Base-by-base conservation (phyloP, 768 basidiomycete species). In the Lactarius trivialis region DNA sequence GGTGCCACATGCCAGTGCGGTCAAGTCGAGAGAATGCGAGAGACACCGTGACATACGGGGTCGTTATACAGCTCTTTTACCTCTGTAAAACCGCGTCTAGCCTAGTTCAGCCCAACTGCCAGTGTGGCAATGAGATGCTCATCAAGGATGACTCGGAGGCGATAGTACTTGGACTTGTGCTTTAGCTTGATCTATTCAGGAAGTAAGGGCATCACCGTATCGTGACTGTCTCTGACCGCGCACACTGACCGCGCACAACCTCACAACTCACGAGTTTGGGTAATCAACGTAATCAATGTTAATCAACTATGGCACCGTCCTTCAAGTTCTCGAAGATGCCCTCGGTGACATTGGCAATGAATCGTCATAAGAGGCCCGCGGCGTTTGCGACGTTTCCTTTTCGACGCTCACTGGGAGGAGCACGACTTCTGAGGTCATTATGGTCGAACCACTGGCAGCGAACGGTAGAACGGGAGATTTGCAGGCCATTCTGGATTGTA, bases 381-480 rank as follows among this genome's bases (percentile, higher is more conserved):
- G 59, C 90, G 86, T 76, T 93, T 91, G 75, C 88, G 88, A 65
- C 89, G 78, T n/a, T 68, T 98, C 96, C 78, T 91, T 95, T 68
- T 91, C 91, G 3, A 96, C 81, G 60, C 78, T 78, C 64, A n/a
- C n/a, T n/a, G n/a, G n/a, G n/a, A 91, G 79, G 58, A 99, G 78
- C 8, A 94, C 89, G 81, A 67, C 88, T 91, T 69, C 85, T 85
- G 72, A 94, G 79, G 71, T 98, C 94, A 68, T 96, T 97, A 72
- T 98, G 97, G 68, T 98, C 95, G 72, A 84, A 99, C 93, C n/a
- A n/a, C n/a, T n/a, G n/a, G n/a, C 93, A 99, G 58, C 91, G 84
- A 37, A 98, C 84, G 0, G 89, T 93, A 7, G 87, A 91, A 43
- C 97, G 86, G 21, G 89, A 91, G n/a, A n/a, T n/a, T n/a, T n/a